These are phyloP conservation scores for Chlorella sp. DNA, from an alignment of 139 green algal genomes.

Conservation along the genomic window DNA sequence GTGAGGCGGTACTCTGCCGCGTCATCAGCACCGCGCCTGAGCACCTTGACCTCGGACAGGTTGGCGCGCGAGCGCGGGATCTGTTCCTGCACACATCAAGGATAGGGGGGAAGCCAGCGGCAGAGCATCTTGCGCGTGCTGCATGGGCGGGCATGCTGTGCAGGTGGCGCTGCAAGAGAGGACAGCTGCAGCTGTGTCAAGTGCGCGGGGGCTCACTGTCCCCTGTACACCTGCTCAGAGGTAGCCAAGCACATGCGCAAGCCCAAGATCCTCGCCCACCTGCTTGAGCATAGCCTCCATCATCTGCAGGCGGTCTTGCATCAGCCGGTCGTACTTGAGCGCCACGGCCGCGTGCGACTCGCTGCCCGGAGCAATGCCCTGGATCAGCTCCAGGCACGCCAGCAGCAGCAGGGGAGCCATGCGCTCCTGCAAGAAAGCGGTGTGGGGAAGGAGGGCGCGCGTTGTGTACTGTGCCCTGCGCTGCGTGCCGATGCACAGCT, in stretches of 20 bases:
- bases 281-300: slow-evolving; percentile 1
- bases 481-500: no score
- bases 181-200: no score
- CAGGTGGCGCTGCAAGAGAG: no score
- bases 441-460: no score
- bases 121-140: no score
- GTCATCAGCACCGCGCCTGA: neutral
- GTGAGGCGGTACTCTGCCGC: neutral
- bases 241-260: no score
- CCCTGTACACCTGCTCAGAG: no score
- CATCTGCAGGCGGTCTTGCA: neutral
- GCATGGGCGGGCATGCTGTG: no score
- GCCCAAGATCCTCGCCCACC: no score
- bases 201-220: no score
- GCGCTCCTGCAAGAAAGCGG: slow-evolving; percentile 9
- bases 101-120: neutral
- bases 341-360: slow-evolving; percentile 23
- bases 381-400: slow-evolving; percentile 24
- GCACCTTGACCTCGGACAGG: neutral
- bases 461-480: no score
- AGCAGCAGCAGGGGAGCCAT: neutral
- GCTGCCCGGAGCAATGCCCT: slow-evolving; percentile 20
- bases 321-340: slow-evolving; percentile 15
- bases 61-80: neutral
- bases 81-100: neutral